phyloP scores from a whole-genome alignment of 805 yeast genomes.

The Cyberlindnera petersonii region DNA sequence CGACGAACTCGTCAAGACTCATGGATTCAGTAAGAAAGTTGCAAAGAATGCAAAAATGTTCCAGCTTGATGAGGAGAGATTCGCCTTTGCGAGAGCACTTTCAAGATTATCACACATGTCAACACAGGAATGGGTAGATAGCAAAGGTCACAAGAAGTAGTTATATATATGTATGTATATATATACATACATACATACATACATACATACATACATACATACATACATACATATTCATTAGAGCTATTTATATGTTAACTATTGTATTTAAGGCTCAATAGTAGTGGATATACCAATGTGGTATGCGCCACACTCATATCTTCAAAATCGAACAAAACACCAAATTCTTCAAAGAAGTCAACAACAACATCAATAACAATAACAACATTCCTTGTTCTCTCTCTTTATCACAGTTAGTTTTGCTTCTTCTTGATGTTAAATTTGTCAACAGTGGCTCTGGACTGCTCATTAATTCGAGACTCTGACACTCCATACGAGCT shows the following conservation, averaged over 20 bases:
- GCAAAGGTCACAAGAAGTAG: conserved; percentile 11
- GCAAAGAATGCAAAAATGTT: conserved; percentile 74
- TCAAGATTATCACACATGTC: conserved; percentile 92
- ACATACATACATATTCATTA: too few species aligned
- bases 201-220: too few species aligned
- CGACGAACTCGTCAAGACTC: conserved; percentile 58
- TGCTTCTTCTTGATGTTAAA: neutral
- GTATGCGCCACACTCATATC: too few species aligned
- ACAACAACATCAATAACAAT: too few species aligned
- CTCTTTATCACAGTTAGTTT: too few species aligned
- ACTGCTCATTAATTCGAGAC: conserved; percentile 9
- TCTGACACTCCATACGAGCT: conserved; percentile 43
- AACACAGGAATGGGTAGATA: conserved; percentile 84
- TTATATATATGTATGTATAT: neutral
- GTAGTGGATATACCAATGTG: too few species aligned
- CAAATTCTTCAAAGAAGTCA: too few species aligned
- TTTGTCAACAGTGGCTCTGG: conserved; percentile 2
- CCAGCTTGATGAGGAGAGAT: conserved; percentile 89
- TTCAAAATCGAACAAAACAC: too few species aligned
- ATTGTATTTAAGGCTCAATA: too few species aligned
- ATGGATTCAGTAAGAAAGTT: conserved; percentile 70
- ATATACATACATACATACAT: too few species aligned
- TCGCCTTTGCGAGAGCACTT: conserved; percentile 94
- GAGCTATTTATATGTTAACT: too few species aligned
- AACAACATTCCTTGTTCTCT: too few species aligned